Conservation (phyloP, 805 yeast species). For the Hanseniaspora valbyensis region DNA sequence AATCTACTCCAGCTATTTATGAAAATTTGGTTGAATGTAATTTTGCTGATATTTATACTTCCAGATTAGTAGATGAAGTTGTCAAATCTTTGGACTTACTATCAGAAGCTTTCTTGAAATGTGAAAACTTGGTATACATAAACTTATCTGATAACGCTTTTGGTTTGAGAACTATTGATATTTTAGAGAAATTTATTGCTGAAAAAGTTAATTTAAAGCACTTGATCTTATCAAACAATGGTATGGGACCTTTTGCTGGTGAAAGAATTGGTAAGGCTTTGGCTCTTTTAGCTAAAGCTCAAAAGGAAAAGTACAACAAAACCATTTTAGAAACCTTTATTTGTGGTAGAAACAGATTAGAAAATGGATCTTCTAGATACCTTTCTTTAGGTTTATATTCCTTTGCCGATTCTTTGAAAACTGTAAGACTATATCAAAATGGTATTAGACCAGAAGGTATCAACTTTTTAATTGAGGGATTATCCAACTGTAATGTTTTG, state of each 20-base stretch:
- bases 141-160: conserved; percentile 92
- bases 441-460: conserved; percentile 96
- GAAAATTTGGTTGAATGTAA: conserved; percentile 55
- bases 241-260: conserved; percentile 98
- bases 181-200: conserved; percentile 65
- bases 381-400: conserved; percentile 76
- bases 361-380: conserved; percentile 82
- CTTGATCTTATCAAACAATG: conserved; percentile 82
- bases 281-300: conserved; percentile 55
- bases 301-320: conserved; percentile 34
- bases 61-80: conserved; percentile 88
- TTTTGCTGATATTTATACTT: conserved; percentile 88
- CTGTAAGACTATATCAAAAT: conserved; percentile 78
- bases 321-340: conserved; percentile 67
- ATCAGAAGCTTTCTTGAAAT: conserved; percentile 59
- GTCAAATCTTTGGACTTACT: conserved; percentile 68
- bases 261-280: conserved; percentile 83
- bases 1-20: conserved; percentile 28
- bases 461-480: conserved; percentile 60
- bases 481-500: conserved; percentile 48
- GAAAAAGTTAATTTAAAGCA: conserved; percentile 73
- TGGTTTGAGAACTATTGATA: conserved; percentile 90
- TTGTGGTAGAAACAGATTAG: conserved; percentile 95
- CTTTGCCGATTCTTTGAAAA: conserved; percentile 56
- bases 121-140: conserved; percentile 58